A percentile compares a stretch with the other conserved stretches of the same genome.
Conservation (phyloP, 2,329 filamentous ascomycete species). For the Fusarium graminum region DNA sequence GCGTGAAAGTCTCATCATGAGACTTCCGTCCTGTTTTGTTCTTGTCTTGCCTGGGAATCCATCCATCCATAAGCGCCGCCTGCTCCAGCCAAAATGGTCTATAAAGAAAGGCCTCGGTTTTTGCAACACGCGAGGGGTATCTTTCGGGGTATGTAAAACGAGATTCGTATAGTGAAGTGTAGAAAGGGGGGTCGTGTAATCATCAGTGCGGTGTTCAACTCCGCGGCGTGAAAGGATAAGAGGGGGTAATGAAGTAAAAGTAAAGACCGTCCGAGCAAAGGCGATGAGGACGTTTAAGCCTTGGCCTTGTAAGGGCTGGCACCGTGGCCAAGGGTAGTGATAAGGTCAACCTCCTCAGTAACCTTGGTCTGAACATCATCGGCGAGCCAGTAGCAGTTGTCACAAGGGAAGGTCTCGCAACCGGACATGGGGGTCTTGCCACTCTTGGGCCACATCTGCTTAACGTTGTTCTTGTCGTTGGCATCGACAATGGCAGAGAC, state of each 20-base stretch:
- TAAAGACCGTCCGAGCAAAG: constrained; percentile 31
- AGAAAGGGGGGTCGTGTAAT: constrained; percentile 43
- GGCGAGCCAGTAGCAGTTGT: constrained; percentile 65
- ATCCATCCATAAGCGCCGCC: constrained; percentile 46
- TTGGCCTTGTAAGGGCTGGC: constrained; percentile 40
- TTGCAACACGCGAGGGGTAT: constrained; percentile 49
- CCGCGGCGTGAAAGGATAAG: constrained; percentile 36
- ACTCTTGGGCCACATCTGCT: constrained; percentile 65
- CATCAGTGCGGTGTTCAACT: constrained; percentile 49
- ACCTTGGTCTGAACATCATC: constrained; percentile 69
- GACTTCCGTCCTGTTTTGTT: constrained; percentile 27
- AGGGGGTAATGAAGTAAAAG: constrained; percentile 19
- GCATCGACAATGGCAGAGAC: constrained; percentile 70
- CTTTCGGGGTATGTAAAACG: constrained; percentile 47
- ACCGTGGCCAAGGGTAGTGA: constrained; percentile 63
- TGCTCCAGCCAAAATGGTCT: constrained; percentile 48
- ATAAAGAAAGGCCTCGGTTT: constrained; percentile 45
- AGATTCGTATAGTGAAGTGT: constrained; percentile 38
- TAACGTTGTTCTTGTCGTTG: constrained; percentile 64
- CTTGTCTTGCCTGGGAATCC: constrained; percentile 39
- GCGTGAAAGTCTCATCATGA: constrained; percentile 10
- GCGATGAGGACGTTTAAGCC: constrained; percentile 29
- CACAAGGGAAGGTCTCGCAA: constrained; percentile 65
- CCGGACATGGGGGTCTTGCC: constrained; percentile 60
- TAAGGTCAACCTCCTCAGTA: constrained; percentile 62